These are phyloP conservation scores for Areca catechu DNA, from an alignment of 176 grass and related monocot genomes.

Conservation along the genomic window DNA sequence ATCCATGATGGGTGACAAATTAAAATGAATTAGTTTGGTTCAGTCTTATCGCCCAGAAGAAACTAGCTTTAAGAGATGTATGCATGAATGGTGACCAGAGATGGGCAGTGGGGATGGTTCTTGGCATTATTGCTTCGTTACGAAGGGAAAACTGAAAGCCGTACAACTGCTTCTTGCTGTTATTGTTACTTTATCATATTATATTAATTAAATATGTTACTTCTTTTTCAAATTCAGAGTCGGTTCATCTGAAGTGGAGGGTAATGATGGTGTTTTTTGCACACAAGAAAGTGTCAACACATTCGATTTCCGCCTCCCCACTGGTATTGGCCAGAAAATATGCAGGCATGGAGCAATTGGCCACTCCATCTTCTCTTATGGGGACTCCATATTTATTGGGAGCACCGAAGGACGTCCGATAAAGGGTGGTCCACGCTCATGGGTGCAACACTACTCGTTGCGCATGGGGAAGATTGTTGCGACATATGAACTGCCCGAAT, in stretches of 20 bases:
- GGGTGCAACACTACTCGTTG: conserved; percentile 76
- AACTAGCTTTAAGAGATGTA: too few species aligned
- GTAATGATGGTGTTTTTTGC: conserved; percentile 89
- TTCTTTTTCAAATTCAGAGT: conserved; percentile 44
- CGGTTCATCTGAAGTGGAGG: conserved; percentile 75
- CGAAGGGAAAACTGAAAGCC: too few species aligned
- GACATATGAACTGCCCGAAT: conserved; percentile 70
- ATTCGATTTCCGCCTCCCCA: conserved; percentile 70
- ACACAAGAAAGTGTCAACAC: conserved; percentile 76
- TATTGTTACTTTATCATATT: too few species aligned
- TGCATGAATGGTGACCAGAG: too few species aligned
- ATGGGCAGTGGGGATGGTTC: too few species aligned
- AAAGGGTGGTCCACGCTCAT: conserved; percentile 51
- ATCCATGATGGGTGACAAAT: too few species aligned
- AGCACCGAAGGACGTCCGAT: conserved; percentile 75
- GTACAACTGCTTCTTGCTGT: too few species aligned
- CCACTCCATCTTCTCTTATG: conserved; percentile 71
- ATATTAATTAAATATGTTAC: neutral
- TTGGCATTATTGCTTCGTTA: too few species aligned
- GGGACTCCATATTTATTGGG: conserved; percentile 82
- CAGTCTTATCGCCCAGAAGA: too few species aligned
- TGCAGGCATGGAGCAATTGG: conserved; percentile 52
- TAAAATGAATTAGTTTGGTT: too few species aligned
- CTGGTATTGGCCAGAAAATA: conserved; percentile 81
- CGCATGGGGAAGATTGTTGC: conserved; percentile 64